Percentiles rank a stretch among this genome's conserved stretches.
phyloP scores from a whole-genome alignment of 108 stramenopile genomes.

The Cylindrotheca closterium region DNA sequence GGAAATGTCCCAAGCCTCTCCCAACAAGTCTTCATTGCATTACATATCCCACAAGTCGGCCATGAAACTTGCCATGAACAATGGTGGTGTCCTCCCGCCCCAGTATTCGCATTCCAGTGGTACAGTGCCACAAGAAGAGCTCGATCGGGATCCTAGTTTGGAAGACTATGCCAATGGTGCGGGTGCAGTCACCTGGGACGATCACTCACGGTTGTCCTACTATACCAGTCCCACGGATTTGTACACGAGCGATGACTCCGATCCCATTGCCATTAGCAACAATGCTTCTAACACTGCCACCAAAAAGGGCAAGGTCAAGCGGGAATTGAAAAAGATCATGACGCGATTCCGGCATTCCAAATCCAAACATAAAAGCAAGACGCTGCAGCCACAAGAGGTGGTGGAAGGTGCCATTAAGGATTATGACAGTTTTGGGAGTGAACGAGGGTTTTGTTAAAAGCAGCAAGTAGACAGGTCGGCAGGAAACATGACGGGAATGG shows the following conservation, averaged over 20 bases:
- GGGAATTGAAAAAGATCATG: background rate
- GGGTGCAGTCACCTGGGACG: background rate
- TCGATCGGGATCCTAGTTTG: background rate
- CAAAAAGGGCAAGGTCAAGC: background rate
- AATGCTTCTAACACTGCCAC: background rate
- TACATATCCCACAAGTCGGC: background rate
- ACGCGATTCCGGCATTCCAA: background rate
- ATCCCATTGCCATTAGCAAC: background rate
- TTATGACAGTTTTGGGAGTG: background rate
- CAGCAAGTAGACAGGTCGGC: too few relatives aligned
- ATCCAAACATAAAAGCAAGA: background rate
- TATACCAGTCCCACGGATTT: background rate
- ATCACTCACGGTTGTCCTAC: too few relatives aligned
- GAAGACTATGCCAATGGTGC: background rate
- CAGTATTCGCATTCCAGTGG: too few relatives aligned
- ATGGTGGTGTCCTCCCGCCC: too few relatives aligned
- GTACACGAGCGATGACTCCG: background rate
- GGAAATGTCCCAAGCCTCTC: background rate
- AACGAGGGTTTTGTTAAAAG: background rate
- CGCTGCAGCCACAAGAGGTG: background rate
- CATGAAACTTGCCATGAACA: too few relatives aligned
- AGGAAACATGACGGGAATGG: too few relatives aligned
- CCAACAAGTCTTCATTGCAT: background rate
- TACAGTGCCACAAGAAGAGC: background rate
- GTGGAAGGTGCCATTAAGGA: too few relatives aligned